Evolutionary conservation across 306 rosid species (phyloP), one percentile per base, ranked within the genome.

Genomic region (Cajanus cajan): DNA sequence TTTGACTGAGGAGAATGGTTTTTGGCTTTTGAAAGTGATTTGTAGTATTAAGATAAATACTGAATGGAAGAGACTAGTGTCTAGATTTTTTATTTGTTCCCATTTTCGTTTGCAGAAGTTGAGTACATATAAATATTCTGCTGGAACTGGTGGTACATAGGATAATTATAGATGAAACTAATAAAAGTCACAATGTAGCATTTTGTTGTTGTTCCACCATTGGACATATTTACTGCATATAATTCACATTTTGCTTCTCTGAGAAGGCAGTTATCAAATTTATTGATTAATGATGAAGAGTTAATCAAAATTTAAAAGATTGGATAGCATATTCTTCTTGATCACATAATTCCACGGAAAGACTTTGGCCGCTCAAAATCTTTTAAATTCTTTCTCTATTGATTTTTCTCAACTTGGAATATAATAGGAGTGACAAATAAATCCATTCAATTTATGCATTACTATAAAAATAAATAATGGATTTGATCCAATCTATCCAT

Each of bases 211-310:
- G 55, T 71, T 58, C 34, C 64, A 15, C 51, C 25, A 6, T 40
- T 24, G 58, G 18, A 67, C 18, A 65, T 15, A 48, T 51, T 47
- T 75, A 44, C 47, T 24, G 12, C 57, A 43, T n/a, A 10, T 13
- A 55, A 25, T 57, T 68, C 37, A 41, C 69, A 68, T 68, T 54
- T 78, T 78, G 82, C 63, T 71, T 61, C 78, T 51, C n/a, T 24
- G 31, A 36, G 54, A 36, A 71, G 44, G 44, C 67, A 2, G 24
- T 25, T 31, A 18, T 72, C 59, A 39, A 72, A 25, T 37, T 61
- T 62, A 44, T 62, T 36, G 68, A 48, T 13, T 39, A 65, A 47
- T 45, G 57, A 11, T 25, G 55, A 54, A 25, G 37, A 78, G 34
- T 68, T 66, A 15, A 37, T 48, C 51, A n/a, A 40, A 3, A 11